Base-by-base conservation (phyloP, 495 filamentous ascomycete genomes). In the Xylaria venustula region DNA sequence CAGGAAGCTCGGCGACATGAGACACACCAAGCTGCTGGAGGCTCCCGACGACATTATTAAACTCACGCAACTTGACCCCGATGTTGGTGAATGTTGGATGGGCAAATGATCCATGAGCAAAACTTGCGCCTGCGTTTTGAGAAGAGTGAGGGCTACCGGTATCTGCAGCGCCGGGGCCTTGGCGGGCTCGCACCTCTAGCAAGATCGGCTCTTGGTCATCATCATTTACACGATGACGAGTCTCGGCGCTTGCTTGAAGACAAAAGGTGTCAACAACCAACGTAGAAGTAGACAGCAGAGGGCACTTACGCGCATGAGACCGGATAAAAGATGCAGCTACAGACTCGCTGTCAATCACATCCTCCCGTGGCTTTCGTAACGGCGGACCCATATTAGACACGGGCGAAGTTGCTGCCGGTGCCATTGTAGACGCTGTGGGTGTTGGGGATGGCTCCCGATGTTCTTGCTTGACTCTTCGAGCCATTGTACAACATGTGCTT, bases 1-100 rank as follows among this genome's bases (percentile, higher is more conserved):
- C 90, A 0, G 91, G 90, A 0, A 94, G 73, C 2, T 80, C 80
- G 0, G 87, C 84, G 0, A 86, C 80, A 25, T 79, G 81, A 42
- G 79, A 76, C 11, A 82, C 77, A 9, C 79, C 79, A 0, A 75
- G 72, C 1, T 69, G 68, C 44, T 82, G 79, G 3, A 82, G 73
- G 28, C 77, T 73, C 0, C 76, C 79, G 0, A 82, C 64, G 0
- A 77, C 78, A 54, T 82, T 77, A 52, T 79, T 81, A 63, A 75
- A 76, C 7, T 71, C 73, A 40, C 80, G 79, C 7, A 79, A 59
- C 48, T 74, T 74, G 30, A 75, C 60, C 0, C 78, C 78, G 23
- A 82, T 78, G 37, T 72, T 71, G 8, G 75, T 70, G 40, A 81
- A 76, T 0, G 73, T 75, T 1, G 70, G 67, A 2, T 75, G 71